Conservation (phyloP, 208 protist genomes). For the Leishmania guyanensis region DNA sequence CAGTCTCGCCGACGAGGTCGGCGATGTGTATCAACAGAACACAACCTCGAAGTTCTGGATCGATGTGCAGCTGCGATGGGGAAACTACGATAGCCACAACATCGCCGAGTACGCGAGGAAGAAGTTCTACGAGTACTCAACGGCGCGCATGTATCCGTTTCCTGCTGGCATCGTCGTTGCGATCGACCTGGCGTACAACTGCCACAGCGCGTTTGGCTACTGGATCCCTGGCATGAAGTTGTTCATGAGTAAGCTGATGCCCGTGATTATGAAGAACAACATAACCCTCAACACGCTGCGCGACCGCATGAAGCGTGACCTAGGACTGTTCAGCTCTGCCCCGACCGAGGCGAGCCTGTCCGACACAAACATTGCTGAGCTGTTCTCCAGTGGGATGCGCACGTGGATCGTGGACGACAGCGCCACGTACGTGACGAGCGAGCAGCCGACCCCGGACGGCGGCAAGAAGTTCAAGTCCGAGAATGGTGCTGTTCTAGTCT, state of each 20-base stretch:
- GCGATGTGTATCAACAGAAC: slow-evolving; percentile 67
- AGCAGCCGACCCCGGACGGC: slow-evolving; percentile 99
- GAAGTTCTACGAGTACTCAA: slow-evolving; percentile 99
- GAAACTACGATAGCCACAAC: slow-evolving; percentile 99
- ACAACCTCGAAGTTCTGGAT: slow-evolving; percentile 99
- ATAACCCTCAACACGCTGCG: slow-evolving; percentile 99
- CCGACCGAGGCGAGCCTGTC: slow-evolving; percentile 99
- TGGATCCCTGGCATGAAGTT: slow-evolving; percentile 98
- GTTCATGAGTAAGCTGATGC: slow-evolving; percentile 97
- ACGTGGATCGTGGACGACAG: slow-evolving; percentile 99
- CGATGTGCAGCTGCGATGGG: slow-evolving; percentile 99
- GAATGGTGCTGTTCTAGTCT: slow-evolving; percentile 99
- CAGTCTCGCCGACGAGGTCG: slow-evolving; percentile 77
- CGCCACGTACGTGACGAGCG: slow-evolving; percentile 99
- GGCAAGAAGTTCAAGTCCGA: slow-evolving; percentile 97
- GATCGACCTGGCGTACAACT: slow-evolving; percentile 99
- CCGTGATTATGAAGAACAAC: slow-evolving; percentile 99
- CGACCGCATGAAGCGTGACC: slow-evolving; percentile 99
- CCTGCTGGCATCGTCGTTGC: slow-evolving; percentile 98
- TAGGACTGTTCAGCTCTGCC: slow-evolving; percentile 99
- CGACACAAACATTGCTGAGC: slow-evolving; percentile 98
- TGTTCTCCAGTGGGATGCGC: slow-evolving; percentile 99
- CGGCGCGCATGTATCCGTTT: slow-evolving; percentile 99
- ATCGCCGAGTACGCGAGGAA: slow-evolving; percentile 99
- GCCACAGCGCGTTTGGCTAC: slow-evolving; percentile 98